These are phyloP conservation scores for Trichosporon sp. DNA, from an alignment of 1,284 basidiomycete genomes.

Conservation along the genomic window DNA sequence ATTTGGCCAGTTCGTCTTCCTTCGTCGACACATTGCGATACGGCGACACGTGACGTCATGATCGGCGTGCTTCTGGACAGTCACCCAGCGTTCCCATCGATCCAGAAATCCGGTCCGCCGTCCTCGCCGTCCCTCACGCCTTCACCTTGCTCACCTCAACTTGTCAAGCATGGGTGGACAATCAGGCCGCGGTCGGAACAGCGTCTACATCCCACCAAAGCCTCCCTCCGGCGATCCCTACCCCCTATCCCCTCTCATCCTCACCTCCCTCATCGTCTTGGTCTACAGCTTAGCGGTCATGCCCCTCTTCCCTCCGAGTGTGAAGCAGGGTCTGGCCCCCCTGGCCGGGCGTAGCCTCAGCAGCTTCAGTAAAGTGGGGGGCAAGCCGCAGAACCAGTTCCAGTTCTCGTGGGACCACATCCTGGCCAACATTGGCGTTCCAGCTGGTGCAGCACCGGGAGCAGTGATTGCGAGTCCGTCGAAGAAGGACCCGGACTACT, in stretches of 20 bases:
- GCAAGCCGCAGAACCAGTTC: conserved; percentile 22
- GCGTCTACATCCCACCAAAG: background rate
- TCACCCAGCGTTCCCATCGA: background rate
- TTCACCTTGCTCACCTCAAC: background rate
- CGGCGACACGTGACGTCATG: background rate
- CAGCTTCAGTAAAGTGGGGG: background rate
- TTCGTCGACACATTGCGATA: background rate
- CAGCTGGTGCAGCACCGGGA: conserved; percentile 51
- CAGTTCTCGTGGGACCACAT: conserved; percentile 37
- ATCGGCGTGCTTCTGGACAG: background rate
- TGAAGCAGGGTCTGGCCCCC: background rate
- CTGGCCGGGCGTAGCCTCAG: background rate
- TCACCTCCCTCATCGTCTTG: conserved; percentile 7
- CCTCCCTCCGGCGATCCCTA: background rate
- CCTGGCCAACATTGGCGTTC: conserved; percentile 50
- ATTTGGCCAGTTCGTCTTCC: no score
- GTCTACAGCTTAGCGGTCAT: background rate
- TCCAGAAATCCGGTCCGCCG: background rate
- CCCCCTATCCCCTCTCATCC: background rate
- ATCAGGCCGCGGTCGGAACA: background rate
- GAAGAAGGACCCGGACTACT: conserved; percentile 58
- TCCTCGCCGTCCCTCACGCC: background rate
- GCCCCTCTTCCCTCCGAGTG: background rate
- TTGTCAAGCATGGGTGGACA: background rate
- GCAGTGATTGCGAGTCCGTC: conserved; percentile 58